Evolutionary conservation across 2,329 filamentous ascomycete species (phyloP).

Genomic region (Cadophora gregata): DNA sequence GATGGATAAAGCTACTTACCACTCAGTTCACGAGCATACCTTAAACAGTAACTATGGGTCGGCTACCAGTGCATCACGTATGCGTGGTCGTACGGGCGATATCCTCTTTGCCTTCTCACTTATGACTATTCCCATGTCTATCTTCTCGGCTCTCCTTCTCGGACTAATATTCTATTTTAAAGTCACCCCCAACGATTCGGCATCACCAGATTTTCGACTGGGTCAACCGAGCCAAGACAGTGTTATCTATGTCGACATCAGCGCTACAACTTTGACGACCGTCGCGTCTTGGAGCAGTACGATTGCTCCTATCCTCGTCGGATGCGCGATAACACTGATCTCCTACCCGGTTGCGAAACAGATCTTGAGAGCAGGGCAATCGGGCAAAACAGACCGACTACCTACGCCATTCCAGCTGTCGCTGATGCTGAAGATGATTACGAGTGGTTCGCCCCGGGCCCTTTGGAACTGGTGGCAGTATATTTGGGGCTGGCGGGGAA

Average conservation of each 20-base stretch:
- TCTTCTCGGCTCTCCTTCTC: background rate
- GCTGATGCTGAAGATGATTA: constrained; percentile 10
- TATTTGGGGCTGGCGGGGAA: constrained; percentile 5
- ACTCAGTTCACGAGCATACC: background rate
- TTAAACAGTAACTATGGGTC: background rate
- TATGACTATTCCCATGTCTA: constrained; percentile 5
- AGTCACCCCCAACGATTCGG: background rate
- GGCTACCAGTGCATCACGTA: background rate
- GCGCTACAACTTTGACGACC: constrained; percentile 1
- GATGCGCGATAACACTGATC: background rate
- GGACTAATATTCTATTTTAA: constrained; percentile 6
- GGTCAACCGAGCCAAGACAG: background rate
- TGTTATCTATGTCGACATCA: constrained; percentile 10
- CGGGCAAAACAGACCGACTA: background rate
- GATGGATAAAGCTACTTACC: constrained; percentile 7
- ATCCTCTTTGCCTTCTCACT: constrained; percentile 14
- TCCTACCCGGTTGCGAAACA: constrained; percentile 3
- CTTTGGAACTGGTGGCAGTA: constrained; percentile 12
- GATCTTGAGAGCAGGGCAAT: constrained; percentile 7
- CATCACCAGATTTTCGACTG: background rate
- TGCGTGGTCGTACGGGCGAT: constrained; percentile 1
- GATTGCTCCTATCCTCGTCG: background rate
- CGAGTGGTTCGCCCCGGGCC: background rate
- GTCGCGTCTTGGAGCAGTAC: constrained; percentile 13
- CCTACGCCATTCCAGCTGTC: constrained; percentile 5